Base-by-base conservation (phyloP, 148 eudicot species). In the Fagopyrum esculentum region DNA sequence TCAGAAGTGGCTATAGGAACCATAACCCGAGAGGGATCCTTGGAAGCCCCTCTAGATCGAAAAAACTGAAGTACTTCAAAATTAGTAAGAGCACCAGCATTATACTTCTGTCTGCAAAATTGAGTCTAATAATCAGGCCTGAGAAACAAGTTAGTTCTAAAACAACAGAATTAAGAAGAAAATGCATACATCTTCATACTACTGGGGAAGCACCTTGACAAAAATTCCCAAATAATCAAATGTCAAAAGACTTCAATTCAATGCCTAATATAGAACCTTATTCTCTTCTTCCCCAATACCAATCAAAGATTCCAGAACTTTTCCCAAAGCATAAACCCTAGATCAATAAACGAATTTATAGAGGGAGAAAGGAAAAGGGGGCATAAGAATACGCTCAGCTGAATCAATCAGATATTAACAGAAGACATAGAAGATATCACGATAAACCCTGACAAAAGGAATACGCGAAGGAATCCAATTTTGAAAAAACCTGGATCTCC, bases 1-100 rank as follows among this genome's bases (percentile, higher is more conserved):
- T 94, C 98, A 8, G 96, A 90, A 48, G 78, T 78, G 26, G 63
- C 55, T 52, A 84, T 9, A 73, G 69, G 72, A 80, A 83, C 73
- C 83, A 84, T 82, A 43, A 80, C 76, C 3, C 83, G 83, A 61
- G 81, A 55, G 73, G 85, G 74, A 71, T 84, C 85, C 57, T 73
- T 76, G 6, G 83, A 69, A 76, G 85, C 87, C 9, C 85, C 87
- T 78, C 77, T 78, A 54, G 82, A 80, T 40, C 54, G 75, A 6
- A 84, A 77, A 30, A 84, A 80, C n/a, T 84, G 81, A 35, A 80
- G 81, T 57, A 84, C 83, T 76, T 84, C 87, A 30, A 77, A 84
- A 78, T 84, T 84, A 22, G 87, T 84, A 73, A 84, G 87, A 22
- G 64, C 35, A 64, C 83, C 87, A 13, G 83, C 87, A 82, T 76